These are phyloP conservation scores for Pistacia integerrima DNA, from an alignment of 345 rosid genomes.

Conservation along the genomic window DNA sequence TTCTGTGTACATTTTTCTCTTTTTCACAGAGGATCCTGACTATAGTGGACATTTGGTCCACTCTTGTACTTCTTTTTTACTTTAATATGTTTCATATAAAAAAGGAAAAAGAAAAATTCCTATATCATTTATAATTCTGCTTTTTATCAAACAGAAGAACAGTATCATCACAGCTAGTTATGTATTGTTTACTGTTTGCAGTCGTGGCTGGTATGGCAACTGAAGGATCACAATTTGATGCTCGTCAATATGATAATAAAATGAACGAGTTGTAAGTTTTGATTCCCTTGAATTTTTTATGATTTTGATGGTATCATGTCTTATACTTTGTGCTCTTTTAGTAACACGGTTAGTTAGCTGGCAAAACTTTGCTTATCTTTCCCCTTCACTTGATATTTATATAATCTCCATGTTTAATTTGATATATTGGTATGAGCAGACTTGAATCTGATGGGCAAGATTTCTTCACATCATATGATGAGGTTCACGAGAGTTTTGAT, in stretches of 20 bases:
- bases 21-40: too few relatives aligned
- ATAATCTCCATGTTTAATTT: neutral
- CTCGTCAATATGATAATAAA: conserved; percentile 45
- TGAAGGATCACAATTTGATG: conserved; percentile 52
- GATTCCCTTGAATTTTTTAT: neutral
- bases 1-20: too few relatives aligned
- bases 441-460: conserved; percentile 37
- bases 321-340: neutral
- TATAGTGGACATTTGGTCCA: too few relatives aligned
- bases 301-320: neutral
- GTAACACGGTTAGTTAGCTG: neutral
- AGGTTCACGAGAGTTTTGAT: conserved; percentile 45
- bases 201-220: conserved; percentile 44
- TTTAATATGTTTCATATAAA: too few relatives aligned
- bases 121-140: neutral
- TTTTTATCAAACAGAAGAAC: too few relatives aligned
- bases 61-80: too few relatives aligned
- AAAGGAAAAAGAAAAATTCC: too few relatives aligned
- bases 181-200: conserved; percentile 19
- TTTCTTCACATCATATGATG: conserved; percentile 46
- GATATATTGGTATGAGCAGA: conserved; percentile 26
- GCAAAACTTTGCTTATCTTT: neutral
- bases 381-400: neutral
- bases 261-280: conserved; percentile 50
- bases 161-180: neutral